Base-by-base conservation (phyloP, 208 protist genomes). In the Strigomonas culicis region DNA sequence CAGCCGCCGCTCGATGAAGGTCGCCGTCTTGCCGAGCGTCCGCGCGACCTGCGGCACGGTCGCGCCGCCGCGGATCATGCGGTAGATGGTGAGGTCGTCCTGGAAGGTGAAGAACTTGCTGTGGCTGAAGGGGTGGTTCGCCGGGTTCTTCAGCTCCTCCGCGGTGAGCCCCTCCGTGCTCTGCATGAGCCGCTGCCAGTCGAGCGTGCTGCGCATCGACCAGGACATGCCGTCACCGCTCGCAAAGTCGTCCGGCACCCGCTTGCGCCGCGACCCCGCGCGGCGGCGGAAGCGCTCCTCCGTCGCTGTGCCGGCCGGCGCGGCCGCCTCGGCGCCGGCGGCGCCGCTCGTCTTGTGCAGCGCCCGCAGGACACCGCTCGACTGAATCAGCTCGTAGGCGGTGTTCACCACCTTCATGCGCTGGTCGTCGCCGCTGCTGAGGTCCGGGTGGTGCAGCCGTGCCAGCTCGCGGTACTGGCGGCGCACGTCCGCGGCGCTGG, bases 331-430 rank as follows among this genome's bases (percentile, higher is more conserved):
- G 3, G 44, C 58, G 25, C 46, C 51, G 17, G 27, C 64, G 10
- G 63, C 34, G 44, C 24, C 36, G 3, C 17, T 27, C 7, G 30
- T 58, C 28, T 63, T 31, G 19, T 10, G 2, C 13, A 52, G 32
- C 7, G 60, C 67, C 22, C 74, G 72, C 17, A 93, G 53, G 8
- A 90, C 78, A 36, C 78, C 80, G 49, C 76, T 87, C 0, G 77
- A 70, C 68, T 95, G 88, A 41, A 97, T 77, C 21, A 92, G 63
- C 56, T 95, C 88, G 51, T 95, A 97, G 21, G 92, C 89, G 25
- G 86, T 88, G 77, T 97, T 97, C 64, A 97, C 76, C 28, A 88
- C 72, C 44, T 89, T 87, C 92, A 97, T 97, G 25, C 79, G 79
- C 36, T 84, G 68, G 64, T 92, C 84, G 59, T 92, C 88, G 25